Percentiles rank a stretch among this genome's conserved stretches.
Conservation (phyloP, 352 stramenopile genomes). For the Achlya hypogyna region DNA sequence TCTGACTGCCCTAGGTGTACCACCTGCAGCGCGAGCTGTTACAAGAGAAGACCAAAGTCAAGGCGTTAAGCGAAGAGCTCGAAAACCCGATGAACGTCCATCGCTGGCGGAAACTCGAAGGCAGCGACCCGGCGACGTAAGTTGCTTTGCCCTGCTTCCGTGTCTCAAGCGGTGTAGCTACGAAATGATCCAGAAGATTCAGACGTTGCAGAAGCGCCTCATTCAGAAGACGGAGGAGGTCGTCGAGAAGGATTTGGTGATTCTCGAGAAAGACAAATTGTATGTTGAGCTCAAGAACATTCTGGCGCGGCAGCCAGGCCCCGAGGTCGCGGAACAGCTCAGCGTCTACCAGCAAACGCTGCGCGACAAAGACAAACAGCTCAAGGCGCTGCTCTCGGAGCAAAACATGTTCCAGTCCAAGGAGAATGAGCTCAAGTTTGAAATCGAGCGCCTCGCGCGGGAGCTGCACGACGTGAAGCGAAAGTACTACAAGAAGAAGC, state of each 20-base stretch:
- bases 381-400: conserved; percentile 94
- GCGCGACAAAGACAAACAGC: conserved; percentile 93
- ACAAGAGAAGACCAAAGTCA: conserved; percentile 95
- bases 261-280: conserved; percentile 94
- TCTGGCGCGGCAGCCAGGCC: conserved; percentile 86
- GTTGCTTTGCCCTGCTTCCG: background rate
- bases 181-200: conserved; percentile 95
- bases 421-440: conserved; percentile 93
- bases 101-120: conserved; percentile 95
- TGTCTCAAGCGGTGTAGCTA: conserved; percentile 30
- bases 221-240: conserved; percentile 95
- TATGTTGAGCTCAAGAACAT: conserved; percentile 93
- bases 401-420: conserved; percentile 96
- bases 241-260: conserved; percentile 91
- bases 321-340: conserved; percentile 93
- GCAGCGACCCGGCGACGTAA: conserved; percentile 85
- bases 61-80: conserved; percentile 91
- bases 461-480: conserved; percentile 93
- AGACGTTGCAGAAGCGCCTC: conserved; percentile 90
- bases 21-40: conserved; percentile 88
- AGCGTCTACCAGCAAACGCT: conserved; percentile 92
- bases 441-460: conserved; percentile 86
- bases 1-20: conserved; percentile 29
- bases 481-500: conserved; percentile 93
- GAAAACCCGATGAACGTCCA: conserved; percentile 98